phyloP scores from a whole-genome alignment of 345 rosid species.

The Hibiscus syriacus region DNA sequence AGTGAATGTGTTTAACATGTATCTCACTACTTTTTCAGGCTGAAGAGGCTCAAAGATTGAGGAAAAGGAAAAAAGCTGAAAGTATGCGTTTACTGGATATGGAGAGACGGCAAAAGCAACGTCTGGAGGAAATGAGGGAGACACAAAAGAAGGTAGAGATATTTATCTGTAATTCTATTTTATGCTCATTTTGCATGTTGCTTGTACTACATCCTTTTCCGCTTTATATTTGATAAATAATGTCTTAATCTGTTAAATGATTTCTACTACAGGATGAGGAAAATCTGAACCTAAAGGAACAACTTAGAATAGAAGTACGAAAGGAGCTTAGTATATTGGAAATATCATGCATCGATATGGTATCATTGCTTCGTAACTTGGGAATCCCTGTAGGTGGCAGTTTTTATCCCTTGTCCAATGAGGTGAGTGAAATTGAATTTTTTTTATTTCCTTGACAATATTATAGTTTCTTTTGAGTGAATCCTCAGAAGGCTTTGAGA shows the following conservation, averaged over 20 bases:
- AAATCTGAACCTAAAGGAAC: conserved; percentile 67
- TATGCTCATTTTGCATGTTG: not conserved
- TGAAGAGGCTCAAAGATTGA: conserved; percentile 72
- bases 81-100: conserved; percentile 53
- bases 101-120: conserved; percentile 84
- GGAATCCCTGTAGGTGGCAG: conserved; percentile 64
- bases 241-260: conserved; percentile 1
- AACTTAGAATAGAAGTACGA: conserved; percentile 48
- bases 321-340: conserved; percentile 60
- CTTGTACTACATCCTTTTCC: not conserved
- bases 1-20: not conserved
- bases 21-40: conserved; percentile 37
- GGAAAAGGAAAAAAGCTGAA: conserved; percentile 63
- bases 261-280: conserved; percentile 59
- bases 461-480: not conserved
- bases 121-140: conserved; percentile 82
- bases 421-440: conserved; percentile 37
- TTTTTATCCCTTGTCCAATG: conserved; percentile 35
- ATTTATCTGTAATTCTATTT: not conserved
- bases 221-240: not conserved
- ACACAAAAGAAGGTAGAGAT: conserved; percentile 70
- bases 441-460: not conserved
- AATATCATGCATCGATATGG: conserved; percentile 53
- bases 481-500: not conserved
- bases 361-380: conserved; percentile 69